phyloP scores from a whole-genome alignment of 495 filamentous ascomycete species.

The Neurospora sp. region DNA sequence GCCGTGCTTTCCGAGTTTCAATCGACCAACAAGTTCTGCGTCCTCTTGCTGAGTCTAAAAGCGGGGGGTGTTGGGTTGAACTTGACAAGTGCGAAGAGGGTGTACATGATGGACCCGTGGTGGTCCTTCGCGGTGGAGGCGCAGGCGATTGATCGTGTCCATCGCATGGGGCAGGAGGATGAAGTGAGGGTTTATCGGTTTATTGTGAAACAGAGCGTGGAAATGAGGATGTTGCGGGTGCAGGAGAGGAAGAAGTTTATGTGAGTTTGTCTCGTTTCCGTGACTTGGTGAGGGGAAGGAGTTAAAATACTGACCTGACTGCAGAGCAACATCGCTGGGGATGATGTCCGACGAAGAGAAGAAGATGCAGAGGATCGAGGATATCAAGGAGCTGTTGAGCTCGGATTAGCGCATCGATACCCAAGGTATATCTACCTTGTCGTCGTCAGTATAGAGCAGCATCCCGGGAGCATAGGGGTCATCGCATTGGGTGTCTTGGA shows the following conservation, averaged over 20 bases:
- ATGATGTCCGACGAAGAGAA: conserved; percentile 94
- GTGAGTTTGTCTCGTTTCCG: conserved; percentile 39
- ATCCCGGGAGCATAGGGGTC: neutral
- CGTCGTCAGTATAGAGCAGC: neutral
- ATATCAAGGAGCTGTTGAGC: conserved; percentile 85
- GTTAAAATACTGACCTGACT: conserved; percentile 4
- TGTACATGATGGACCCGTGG: conserved; percentile 99
- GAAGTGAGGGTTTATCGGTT: conserved; percentile 82
- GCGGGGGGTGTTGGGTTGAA: conserved; percentile 94
- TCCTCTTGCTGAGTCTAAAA: conserved; percentile 75
- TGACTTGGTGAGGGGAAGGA: neutral
- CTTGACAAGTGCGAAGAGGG: conserved; percentile 73
- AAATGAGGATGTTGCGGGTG: conserved; percentile 86
- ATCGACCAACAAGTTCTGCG: conserved; percentile 37
- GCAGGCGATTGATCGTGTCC: conserved; percentile 97
- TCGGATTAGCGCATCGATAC: conserved; percentile 27
- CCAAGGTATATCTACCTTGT: neutral
- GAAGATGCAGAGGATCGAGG: conserved; percentile 79
- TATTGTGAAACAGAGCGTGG: conserved; percentile 81
- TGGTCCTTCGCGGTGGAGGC: conserved; percentile 97
- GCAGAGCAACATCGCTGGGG: conserved; percentile 79
- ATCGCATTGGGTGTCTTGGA: neutral
- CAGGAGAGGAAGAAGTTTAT: conserved; percentile 96
- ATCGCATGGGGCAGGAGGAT: conserved; percentile 88
- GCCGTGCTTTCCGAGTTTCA: conserved; percentile 64